Evolutionary conservation across 192 early-diverging fungal species (phyloP).

Genomic region (Coemansia sp.): DNA sequence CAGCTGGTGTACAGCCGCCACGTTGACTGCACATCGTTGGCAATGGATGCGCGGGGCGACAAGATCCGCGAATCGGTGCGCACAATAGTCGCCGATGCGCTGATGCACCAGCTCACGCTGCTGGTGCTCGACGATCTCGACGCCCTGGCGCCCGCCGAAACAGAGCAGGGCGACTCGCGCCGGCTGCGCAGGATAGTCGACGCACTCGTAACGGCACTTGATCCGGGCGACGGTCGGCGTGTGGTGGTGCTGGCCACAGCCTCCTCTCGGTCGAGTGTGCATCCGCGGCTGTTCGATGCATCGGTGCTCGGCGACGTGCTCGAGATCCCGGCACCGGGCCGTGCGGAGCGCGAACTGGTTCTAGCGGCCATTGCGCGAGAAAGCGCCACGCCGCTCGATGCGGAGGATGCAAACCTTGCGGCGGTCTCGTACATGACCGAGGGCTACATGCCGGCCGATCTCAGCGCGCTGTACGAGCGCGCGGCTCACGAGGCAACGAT

Average conservation of each 20-base stretch:
- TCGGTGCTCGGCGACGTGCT: slow-evolving; percentile 23
- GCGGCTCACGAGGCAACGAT: slow-evolving; percentile 79
- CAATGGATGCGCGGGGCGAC: slow-evolving; percentile 19
- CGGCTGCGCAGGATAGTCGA: slow-evolving; percentile 26
- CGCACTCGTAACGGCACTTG: slow-evolving; percentile 6
- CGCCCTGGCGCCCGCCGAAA: slow-evolving; percentile 38
- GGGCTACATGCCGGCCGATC: slow-evolving; percentile 82
- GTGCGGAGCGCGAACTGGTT: slow-evolving; percentile 60
- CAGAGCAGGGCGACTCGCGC: slow-evolving; percentile 30
- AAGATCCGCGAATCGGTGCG: slow-evolving; percentile 22
- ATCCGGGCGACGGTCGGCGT: slow-evolving; percentile 4
- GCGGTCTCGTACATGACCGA: slow-evolving; percentile 79
- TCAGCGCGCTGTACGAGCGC: slow-evolving; percentile 74
- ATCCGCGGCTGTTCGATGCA: slow-evolving; percentile 24
- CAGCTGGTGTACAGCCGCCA: slow-evolving; percentile 29
- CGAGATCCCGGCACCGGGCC: slow-evolving; percentile 32
- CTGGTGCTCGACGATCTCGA: slow-evolving; percentile 55
- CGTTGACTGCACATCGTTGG: slow-evolving; percentile 30
- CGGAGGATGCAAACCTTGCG: slow-evolving; percentile 65
- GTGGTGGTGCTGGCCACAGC: slow-evolving; percentile 46
- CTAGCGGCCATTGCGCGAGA: slow-evolving; percentile 66
- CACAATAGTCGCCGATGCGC: slow-evolving; percentile 9
- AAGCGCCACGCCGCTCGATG: slow-evolving; percentile 56
- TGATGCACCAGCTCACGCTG: slow-evolving; percentile 24
- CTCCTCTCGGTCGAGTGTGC: slow-evolving; percentile 23